A percentile compares a stretch with the other conserved stretches of the same genome.
phyloP scores from a whole-genome alignment of 2,329 filamentous ascomycete species.

The Fusarium virguliforme region DNA sequence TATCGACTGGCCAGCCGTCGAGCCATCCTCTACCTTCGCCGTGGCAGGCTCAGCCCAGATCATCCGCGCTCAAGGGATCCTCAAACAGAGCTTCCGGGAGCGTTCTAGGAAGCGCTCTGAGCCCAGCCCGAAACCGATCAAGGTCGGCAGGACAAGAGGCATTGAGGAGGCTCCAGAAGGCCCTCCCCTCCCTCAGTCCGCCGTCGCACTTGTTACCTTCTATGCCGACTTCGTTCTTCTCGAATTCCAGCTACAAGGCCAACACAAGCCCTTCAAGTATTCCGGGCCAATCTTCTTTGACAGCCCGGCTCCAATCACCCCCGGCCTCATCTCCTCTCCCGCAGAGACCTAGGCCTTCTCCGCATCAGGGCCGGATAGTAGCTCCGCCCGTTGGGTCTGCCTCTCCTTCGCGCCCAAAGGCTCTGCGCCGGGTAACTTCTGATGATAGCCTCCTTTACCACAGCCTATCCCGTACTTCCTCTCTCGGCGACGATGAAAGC shows the following conservation, averaged over 20 bases:
- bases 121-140: conserved; percentile 65
- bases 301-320: conserved; percentile 18
- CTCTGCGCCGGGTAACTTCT: conserved; percentile 56
- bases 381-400: conserved; percentile 24
- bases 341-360: conserved; percentile 35
- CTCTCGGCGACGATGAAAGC: conserved; percentile 85
- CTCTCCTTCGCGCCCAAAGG: conserved; percentile 46
- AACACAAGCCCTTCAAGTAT: conserved; percentile 21
- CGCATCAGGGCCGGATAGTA: conserved; percentile 24
- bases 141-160: conserved; percentile 72
- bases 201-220: conserved; percentile 59
- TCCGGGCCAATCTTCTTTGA: conserved; percentile 9
- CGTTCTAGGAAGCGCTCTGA: conserved; percentile 64
- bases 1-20: conserved; percentile 19
- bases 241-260: conserved; percentile 55
- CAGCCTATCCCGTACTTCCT: conserved; percentile 83
- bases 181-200: conserved; percentile 66
- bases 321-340: conserved; percentile 20
- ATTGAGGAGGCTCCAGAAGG: conserved; percentile 71
- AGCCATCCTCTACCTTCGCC: conserved; percentile 50
- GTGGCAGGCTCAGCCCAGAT: conserved; percentile 50
- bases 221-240: conserved; percentile 60
- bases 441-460: conserved; percentile 86
- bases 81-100: conserved; percentile 51
- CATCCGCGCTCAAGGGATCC: conserved; percentile 38